Conservation (phyloP, 225 moss, liverwort and hornwort species). For the Takakia lepidozioides region DNA sequence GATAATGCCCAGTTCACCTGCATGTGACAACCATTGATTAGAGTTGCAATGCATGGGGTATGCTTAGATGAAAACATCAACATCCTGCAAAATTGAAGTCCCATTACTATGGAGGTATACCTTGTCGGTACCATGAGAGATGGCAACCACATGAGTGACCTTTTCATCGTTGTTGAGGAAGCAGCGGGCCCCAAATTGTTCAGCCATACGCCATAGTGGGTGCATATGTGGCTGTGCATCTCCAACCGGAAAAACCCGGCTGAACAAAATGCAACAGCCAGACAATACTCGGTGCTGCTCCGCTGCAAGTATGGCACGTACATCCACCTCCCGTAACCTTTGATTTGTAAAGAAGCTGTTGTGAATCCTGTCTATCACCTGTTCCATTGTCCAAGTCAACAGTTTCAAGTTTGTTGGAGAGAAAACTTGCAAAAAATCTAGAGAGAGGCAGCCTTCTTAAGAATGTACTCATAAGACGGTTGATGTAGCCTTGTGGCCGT, state of each 20-base stretch:
- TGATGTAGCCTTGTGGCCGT: too few relatives aligned
- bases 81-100: background rate
- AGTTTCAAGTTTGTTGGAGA: too few relatives aligned
- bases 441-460: too few relatives aligned
- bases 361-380: slow-evolving; percentile 93
- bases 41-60: too few relatives aligned
- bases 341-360: slow-evolving; percentile 65
- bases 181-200: slow-evolving; percentile 94
- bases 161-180: slow-evolving; percentile 72
- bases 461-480: too few relatives aligned
- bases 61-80: background rate
- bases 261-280: slow-evolving; percentile 86
- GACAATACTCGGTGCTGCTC: slow-evolving; percentile 81
- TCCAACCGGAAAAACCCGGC: slow-evolving; percentile 93
- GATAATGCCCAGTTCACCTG: slow-evolving; percentile 98
- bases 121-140: slow-evolving; percentile 98
- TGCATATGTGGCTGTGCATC: slow-evolving; percentile 85
- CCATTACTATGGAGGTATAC: slow-evolving; percentile 40
- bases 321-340: slow-evolving; percentile 85
- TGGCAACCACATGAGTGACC: slow-evolving; percentile 97
- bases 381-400: slow-evolving; percentile 11
- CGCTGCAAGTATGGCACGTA: slow-evolving; percentile 73
- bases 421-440: too few relatives aligned
- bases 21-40: background rate
- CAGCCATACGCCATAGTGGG: slow-evolving; percentile 87